These are phyloP conservation scores for Populus trichocarpa DNA, from an alignment of 441 rosid genomes.

Conservation along the genomic window DNA sequence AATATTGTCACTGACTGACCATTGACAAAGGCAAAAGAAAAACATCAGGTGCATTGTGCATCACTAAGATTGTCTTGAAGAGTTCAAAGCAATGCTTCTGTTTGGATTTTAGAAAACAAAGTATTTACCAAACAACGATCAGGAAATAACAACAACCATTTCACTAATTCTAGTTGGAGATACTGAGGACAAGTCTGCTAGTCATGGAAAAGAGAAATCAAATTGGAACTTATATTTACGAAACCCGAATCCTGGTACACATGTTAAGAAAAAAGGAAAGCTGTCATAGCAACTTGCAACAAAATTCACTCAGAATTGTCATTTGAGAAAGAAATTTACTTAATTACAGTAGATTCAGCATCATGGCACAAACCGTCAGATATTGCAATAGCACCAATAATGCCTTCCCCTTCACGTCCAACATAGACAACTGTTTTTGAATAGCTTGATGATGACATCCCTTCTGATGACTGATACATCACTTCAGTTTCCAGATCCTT, in stretches of 20 bases:
- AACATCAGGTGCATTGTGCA: neutral
- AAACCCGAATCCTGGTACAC: neutral
- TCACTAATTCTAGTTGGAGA: neutral
- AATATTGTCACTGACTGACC: neutral
- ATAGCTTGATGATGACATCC: conserved; percentile 40
- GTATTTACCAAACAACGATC: neutral
- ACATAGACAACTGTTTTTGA: conserved; percentile 83
- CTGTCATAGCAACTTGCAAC: neutral
- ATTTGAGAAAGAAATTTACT: conserved; percentile 36
- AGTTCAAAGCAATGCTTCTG: neutral
- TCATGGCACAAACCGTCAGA: conserved; percentile 74
- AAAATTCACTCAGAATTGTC: neutral
- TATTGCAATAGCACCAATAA: conserved; percentile 85
- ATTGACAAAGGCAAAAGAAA: neutral
- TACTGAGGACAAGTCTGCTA: neutral
- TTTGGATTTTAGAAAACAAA: neutral
- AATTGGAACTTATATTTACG: neutral
- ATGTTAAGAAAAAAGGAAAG: neutral
- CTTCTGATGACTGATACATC: conserved; percentile 36
- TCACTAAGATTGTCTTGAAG: too few relatives aligned
- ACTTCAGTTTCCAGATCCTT: conserved; percentile 45
- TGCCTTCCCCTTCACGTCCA: conserved; percentile 85
- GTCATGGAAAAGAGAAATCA: conserved; percentile 1
- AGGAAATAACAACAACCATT: neutral
- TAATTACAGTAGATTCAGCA: conserved; percentile 67